Percentiles rank a stretch among this genome's conserved stretches.
phyloP scores from a whole-genome alignment of 2,329 filamentous ascomycete species.

The Alternaria arborescens region DNA sequence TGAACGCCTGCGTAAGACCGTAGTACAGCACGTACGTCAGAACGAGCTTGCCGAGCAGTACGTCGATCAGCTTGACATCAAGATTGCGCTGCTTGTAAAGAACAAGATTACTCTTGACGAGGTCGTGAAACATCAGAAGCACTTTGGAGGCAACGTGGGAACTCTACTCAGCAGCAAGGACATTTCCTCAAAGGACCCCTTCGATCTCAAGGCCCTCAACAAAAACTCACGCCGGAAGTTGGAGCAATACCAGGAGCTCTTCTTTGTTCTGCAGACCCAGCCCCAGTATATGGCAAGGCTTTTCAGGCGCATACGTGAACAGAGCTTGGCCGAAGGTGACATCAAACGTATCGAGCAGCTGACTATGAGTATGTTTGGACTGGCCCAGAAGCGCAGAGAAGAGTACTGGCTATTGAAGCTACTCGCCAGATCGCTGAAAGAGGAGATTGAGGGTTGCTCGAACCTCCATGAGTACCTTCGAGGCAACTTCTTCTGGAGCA shows the following conservation, averaged over 20 bases:
- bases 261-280: conserved; percentile 96
- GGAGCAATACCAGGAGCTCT: conserved; percentile 95
- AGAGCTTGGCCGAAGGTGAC: conserved; percentile 88
- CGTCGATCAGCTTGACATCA: conserved; percentile 97
- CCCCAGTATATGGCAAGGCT: conserved; percentile 91
- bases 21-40: conserved; percentile 95
- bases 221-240: conserved; percentile 95
- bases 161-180: conserved; percentile 87
- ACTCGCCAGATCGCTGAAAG: conserved; percentile 80
- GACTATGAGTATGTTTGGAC: conserved; percentile 96
- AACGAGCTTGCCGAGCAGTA: conserved; percentile 98
- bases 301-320: conserved; percentile 83
- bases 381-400: conserved; percentile 94
- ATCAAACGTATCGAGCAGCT: conserved; percentile 90
- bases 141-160: conserved; percentile 89
- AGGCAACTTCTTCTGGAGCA: conserved; percentile 92
- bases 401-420: conserved; percentile 96
- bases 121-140: conserved; percentile 94
- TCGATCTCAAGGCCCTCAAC: conserved; percentile 96
- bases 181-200: conserved; percentile 87
- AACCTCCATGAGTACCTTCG: conserved; percentile 85
- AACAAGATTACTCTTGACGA: conserved; percentile 99
- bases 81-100: conserved; percentile 96
- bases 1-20: conserved; percentile 90
- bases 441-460: conserved; percentile 79